Evolutionary conservation across 2,329 filamentous ascomycete species (phyloP).

Genomic region (Fonsecaea multimorphosa): DNA sequence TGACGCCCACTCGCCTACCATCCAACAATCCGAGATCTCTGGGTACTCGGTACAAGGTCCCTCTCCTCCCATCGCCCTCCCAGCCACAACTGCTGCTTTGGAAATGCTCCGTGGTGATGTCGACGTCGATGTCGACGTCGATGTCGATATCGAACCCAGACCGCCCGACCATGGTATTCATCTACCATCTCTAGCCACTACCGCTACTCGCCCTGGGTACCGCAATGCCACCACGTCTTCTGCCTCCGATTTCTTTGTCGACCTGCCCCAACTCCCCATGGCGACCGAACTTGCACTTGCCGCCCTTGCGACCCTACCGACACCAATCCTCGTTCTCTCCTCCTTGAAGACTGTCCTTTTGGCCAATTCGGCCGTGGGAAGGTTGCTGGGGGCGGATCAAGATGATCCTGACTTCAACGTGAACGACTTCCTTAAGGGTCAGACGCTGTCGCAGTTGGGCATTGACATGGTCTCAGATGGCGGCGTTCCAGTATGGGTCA

Average conservation of each 20-base stretch:
- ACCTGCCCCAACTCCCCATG: slow-evolving; percentile 31
- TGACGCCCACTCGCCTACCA: not conserved
- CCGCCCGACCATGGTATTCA: not conserved
- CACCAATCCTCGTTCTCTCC: slow-evolving; percentile 72
- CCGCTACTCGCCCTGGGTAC: not conserved
- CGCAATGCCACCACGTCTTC: slow-evolving; percentile 8
- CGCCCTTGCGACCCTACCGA: slow-evolving; percentile 74
- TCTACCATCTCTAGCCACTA: not conserved
- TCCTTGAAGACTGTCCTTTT: slow-evolving; percentile 72
- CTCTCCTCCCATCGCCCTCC: not conserved
- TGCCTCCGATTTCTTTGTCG: slow-evolving; percentile 26
- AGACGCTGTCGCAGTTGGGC: slow-evolving; percentile 71
- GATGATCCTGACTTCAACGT: slow-evolving; percentile 46
- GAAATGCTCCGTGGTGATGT: slow-evolving; percentile 15
- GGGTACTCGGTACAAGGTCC: too few species aligned
- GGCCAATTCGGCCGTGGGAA: slow-evolving; percentile 77
- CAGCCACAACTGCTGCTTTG: slow-evolving; percentile 5
- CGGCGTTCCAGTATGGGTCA: slow-evolving; percentile 53
- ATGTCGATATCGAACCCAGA: slow-evolving; percentile 13
- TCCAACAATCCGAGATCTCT: too few species aligned
- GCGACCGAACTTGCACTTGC: slow-evolving; percentile 60
- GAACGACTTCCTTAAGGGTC: slow-evolving; percentile 67
- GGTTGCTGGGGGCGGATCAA: slow-evolving; percentile 65
- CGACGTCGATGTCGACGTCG: slow-evolving; percentile 6
- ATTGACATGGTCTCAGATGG: slow-evolving; percentile 76